Evolutionary conservation across 139 green algal genomes (phyloP).

Genomic region (Chlamydomonas eustigma): DNA sequence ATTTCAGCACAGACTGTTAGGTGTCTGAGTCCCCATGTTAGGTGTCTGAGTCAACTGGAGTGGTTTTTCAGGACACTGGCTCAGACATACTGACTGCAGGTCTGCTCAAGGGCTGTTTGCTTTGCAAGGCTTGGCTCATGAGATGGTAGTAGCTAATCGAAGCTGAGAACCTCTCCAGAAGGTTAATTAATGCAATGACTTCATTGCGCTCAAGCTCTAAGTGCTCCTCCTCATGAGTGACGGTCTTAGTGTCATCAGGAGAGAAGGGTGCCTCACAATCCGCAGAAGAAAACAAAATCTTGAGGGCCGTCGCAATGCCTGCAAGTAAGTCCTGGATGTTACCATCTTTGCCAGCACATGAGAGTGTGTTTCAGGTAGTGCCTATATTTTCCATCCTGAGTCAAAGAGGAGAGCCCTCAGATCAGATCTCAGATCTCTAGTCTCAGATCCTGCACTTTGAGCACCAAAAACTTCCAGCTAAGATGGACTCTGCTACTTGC

Average conservation of each 20-base stretch:
- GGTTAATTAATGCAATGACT: slow-evolving; percentile 92
- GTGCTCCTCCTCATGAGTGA: too few relatives aligned
- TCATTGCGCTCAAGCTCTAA: slow-evolving; percentile 87
- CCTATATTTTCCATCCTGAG: too few relatives aligned
- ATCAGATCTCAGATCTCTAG: neutral
- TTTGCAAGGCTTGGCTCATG: neutral
- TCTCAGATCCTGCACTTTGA: neutral
- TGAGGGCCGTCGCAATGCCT: slow-evolving; percentile 89
- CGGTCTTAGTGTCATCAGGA: too few relatives aligned
- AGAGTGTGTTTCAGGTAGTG: too few relatives aligned
- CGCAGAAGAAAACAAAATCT: slow-evolving; percentile 90
- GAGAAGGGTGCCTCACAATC: slow-evolving; percentile 42
- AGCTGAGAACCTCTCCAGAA: slow-evolving; percentile 47
- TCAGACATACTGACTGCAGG: neutral
- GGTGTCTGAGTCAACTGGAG: neutral
- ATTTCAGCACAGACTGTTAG: neutral
- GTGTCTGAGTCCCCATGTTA: neutral
- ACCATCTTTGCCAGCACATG: too few relatives aligned
- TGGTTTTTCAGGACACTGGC: neutral
- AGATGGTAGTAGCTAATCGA: neutral
- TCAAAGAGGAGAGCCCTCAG: neutral
- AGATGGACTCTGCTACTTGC: neutral
- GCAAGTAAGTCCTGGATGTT: too few relatives aligned
- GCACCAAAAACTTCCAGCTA: neutral
- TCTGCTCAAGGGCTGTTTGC: neutral